phyloP scores from a whole-genome alignment of 805 yeast species.

The Cephaloascus albidus region DNA sequence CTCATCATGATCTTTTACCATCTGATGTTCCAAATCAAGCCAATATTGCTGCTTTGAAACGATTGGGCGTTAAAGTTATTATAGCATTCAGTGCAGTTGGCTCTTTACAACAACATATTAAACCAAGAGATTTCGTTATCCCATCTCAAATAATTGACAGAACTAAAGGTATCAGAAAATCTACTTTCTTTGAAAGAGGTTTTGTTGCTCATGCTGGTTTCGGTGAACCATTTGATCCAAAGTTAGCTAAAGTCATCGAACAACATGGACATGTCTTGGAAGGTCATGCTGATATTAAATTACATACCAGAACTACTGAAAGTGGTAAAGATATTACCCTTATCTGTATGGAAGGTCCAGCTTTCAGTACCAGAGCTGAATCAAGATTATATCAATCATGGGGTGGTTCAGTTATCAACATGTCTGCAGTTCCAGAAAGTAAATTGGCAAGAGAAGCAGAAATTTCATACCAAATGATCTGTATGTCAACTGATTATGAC shows the following conservation, averaged over 20 bases:
- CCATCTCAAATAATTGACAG: slow-evolving; percentile 96
- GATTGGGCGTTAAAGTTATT: slow-evolving; percentile 77
- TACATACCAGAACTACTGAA: slow-evolving; percentile 62
- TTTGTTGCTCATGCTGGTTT: slow-evolving; percentile 96
- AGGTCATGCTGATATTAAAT: slow-evolving; percentile 36
- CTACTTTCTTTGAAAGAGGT: slow-evolving; percentile 85
- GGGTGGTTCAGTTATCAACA: slow-evolving; percentile 94
- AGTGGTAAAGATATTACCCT: slow-evolving; percentile 67
- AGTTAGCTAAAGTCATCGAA: slow-evolving; percentile 56
- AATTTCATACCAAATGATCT: slow-evolving; percentile 92
- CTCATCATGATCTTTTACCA: slow-evolving; percentile 82
- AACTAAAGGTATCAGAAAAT: slow-evolving; percentile 88
- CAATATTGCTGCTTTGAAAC: slow-evolving; percentile 91
- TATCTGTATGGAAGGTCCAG: slow-evolving; percentile 99
- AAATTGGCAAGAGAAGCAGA: slow-evolving; percentile 97
- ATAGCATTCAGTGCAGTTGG: slow-evolving; percentile 96
- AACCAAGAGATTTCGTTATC: slow-evolving; percentile 92
- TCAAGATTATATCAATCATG: slow-evolving; percentile 75
- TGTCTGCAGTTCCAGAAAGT: slow-evolving; percentile 96
- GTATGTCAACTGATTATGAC: slow-evolving; percentile 98
- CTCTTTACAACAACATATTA: slow-evolving; percentile 78
- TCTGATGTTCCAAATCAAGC: slow-evolving; percentile 89
- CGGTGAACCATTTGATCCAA: slow-evolving; percentile 90
- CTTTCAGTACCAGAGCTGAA: slow-evolving; percentile 94
- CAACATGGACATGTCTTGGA: slow-evolving; percentile 43